Evolutionary conservation across 257 asterid species (phyloP).

Genomic region (Rehmannia glutinosa): DNA sequence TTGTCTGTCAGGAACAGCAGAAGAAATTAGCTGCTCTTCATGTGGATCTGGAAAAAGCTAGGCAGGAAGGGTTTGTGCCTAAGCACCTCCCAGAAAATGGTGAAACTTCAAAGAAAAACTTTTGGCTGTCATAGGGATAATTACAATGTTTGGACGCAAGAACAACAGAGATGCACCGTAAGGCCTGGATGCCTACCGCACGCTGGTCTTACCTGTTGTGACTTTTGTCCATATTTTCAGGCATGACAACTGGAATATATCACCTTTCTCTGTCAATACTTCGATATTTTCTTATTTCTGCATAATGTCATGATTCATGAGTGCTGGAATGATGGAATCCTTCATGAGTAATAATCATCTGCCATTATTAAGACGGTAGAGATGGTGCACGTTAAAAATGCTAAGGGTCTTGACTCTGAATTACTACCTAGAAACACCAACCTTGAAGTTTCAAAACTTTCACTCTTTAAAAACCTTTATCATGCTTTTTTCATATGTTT

Average conservation of each 20-base stretch:
- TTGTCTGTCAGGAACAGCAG: conserved; percentile 60
- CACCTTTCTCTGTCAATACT: too few relatives aligned
- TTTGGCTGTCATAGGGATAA: conserved; percentile 69
- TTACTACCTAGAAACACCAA: neutral
- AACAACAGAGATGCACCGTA: conserved; percentile 82
- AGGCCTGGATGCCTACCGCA: conserved; percentile 90
- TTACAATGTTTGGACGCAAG: conserved; percentile 72
- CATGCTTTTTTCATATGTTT: neutral
- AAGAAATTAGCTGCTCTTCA: conserved; percentile 63
- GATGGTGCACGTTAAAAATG: too few relatives aligned
- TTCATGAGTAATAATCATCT: too few relatives aligned
- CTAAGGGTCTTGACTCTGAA: neutral
- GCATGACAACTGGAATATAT: too few relatives aligned
- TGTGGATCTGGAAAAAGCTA: conserved; percentile 64
- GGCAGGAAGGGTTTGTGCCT: conserved; percentile 67
- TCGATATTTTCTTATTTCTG: too few relatives aligned
- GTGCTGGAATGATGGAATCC: too few relatives aligned
- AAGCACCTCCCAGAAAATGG: conserved; percentile 39
- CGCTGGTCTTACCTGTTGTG: neutral
- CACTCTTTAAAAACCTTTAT: neutral
- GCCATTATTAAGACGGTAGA: too few relatives aligned
- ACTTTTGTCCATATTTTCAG: neutral
- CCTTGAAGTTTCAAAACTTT: neutral
- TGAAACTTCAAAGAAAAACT: conserved; percentile 55
- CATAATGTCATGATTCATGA: too few relatives aligned